A percentile compares a stretch with the other conserved stretches of the same genome.
Evolutionary conservation across 495 filamentous ascomycete genomes (phyloP).

Genomic region (Xylona heveae): DNA sequence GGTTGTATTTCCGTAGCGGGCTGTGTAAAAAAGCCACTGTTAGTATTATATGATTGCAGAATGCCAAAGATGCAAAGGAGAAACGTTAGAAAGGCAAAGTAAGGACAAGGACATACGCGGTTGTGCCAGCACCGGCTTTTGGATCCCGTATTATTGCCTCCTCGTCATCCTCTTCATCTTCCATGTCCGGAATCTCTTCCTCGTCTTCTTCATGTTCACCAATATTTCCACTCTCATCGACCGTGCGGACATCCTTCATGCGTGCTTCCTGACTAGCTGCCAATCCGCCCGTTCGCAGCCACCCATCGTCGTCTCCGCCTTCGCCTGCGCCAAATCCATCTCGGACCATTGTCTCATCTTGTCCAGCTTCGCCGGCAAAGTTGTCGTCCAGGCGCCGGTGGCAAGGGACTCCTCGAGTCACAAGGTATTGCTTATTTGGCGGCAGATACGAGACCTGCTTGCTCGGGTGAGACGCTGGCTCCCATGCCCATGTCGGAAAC

Average conservation of each 20-base stretch:
- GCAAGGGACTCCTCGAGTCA: slow-evolving; percentile 86
- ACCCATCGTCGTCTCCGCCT: slow-evolving; percentile 53
- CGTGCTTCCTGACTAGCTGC: slow-evolving; percentile 50
- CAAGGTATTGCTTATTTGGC: slow-evolving; percentile 80
- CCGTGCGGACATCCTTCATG: slow-evolving; percentile 59
- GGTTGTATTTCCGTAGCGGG: slow-evolving; percentile 73
- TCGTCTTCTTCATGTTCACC: slow-evolving; percentile 51
- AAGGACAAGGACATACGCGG: slow-evolving; percentile 37
- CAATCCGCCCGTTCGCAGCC: slow-evolving; percentile 68
- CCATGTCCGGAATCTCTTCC: slow-evolving; percentile 93
- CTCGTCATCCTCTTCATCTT: slow-evolving; percentile 91
- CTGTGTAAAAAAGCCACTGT: slow-evolving; percentile 21
- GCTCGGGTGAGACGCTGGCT: slow-evolving; percentile 53
- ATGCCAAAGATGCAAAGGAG: slow-evolving; percentile 2
- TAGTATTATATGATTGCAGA: slow-evolving; percentile 1
- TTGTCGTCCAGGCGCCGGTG: slow-evolving; percentile 78
- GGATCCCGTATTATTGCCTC: slow-evolving; percentile 87
- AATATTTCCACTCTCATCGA: slow-evolving; percentile 61
- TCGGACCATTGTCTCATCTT: slow-evolving; percentile 63
- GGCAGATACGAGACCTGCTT: slow-evolving; percentile 71
- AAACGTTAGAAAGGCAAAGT: slow-evolving; percentile 3
- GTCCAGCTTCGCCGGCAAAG: slow-evolving; percentile 70
- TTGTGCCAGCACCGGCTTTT: slow-evolving; percentile 28
- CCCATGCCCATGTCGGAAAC: slow-evolving; percentile 98
- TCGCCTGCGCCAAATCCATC: slow-evolving; percentile 41